phyloP scores from a whole-genome alignment of 2,329 filamentous ascomycete genomes.

The Erysiphe pulchra region DNA sequence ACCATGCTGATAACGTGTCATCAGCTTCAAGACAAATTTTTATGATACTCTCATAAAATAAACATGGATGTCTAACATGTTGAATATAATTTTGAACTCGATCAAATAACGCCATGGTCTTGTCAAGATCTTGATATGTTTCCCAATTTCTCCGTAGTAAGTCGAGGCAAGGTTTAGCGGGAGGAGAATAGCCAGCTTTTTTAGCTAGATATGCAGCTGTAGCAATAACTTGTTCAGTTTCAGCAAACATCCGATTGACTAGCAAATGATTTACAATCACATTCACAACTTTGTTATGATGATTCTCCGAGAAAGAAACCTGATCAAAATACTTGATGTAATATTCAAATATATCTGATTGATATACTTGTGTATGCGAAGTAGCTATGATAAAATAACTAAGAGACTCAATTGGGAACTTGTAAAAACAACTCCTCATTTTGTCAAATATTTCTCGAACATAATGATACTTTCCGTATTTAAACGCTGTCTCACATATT shows the following conservation, averaged over 20 bases:
- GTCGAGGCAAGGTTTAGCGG: conserved; percentile 8
- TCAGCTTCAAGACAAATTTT: no score
- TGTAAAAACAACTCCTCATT: no score
- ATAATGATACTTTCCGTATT: no score
- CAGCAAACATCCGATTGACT: conserved; percentile 1
- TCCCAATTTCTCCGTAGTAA: conserved; percentile 11
- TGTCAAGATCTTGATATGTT: conserved; percentile 6
- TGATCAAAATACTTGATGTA: not conserved
- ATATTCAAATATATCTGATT: conserved; percentile 1
- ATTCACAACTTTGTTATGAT: not conserved
- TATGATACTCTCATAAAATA: no score
- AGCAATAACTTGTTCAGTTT: conserved; percentile 8
- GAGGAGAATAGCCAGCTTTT: conserved; percentile 2
- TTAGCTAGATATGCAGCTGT: conserved; percentile 6
- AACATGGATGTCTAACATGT: no score
- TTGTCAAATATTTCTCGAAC: no score
- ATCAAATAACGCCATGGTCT: conserved; percentile 8
- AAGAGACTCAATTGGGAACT: no score
- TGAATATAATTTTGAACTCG: no score
- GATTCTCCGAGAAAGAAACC: not conserved
- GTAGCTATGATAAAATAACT: no score
- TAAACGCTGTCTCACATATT: no score
- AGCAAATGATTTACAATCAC: not conserved
- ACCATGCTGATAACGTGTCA: no score
- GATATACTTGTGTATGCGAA: no score